Evolutionary conservation across 345 rosid species (phyloP), one percentile per base, ranked within the genome.

Genomic region (Lumnitzera littorea): DNA sequence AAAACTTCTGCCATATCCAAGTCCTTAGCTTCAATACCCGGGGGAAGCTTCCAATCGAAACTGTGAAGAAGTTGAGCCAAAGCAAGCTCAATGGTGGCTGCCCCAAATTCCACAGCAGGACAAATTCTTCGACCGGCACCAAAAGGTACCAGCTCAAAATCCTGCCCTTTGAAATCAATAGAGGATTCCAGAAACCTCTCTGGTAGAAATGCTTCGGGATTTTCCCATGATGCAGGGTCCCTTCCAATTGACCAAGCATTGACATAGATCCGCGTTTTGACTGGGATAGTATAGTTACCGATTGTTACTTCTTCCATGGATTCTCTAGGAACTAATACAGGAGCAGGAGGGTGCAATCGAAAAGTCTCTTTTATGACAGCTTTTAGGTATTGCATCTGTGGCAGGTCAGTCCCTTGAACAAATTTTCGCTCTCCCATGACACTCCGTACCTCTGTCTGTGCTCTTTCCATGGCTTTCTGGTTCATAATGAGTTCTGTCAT

Each of bases 91-190:
- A 83, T 64, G 4, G 51, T 63, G 51, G 80, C 80, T 14, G 68
- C 60, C 29, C 76, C 85, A 57, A 83, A 72, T 0, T 67, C 2
- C 27, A 80, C 70, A 14, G 75, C 88, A 0, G 83, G 88, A 62
- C 85, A 80, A 20, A 56, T 75, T 67, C 85, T 78, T 51, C 85
- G 46, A 20, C 88, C 86, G 4, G 78, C 70, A 2, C 89, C 84
- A 57, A 80, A 80, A 9, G 89, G 89, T 63, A 80, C 60, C 27
- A 83, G 68, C 75, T 83, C 82, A 1, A 61, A 80, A 51, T 83
- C 76, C 58, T 73, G 74, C 48, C 81, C 88, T 49, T 61, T 73
- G 60, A 72, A 83, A 62, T 84, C 86, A 51, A 79, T 77, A 1
- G 48, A 16, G 29, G 60, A 74, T 12, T 62, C 74, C 23, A 76